Evolutionary conservation across 768 basidiomycete genomes (phyloP).

Genomic region (Serendipita indica): DNA sequence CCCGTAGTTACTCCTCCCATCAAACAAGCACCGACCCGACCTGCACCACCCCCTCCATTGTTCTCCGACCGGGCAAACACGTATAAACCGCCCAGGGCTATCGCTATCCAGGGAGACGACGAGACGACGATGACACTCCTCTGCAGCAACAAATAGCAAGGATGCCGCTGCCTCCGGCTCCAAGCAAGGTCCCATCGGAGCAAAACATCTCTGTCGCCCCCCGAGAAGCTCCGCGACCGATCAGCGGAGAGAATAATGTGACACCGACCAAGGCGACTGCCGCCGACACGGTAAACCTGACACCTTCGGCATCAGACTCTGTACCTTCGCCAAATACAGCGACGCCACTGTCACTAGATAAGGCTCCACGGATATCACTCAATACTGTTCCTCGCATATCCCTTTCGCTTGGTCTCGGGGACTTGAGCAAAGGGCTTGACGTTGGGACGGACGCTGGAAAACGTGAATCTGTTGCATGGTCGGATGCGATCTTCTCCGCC

Average conservation of each 20-base stretch:
- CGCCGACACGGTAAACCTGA: too few relatives aligned
- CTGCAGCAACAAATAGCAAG: too few relatives aligned
- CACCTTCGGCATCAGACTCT: too few relatives aligned
- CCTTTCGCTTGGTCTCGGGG: neutral
- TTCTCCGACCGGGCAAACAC: constrained; percentile 6
- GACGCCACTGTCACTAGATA: too few relatives aligned
- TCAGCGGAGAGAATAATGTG: too few relatives aligned
- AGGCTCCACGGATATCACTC: too few relatives aligned
- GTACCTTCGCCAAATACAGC: too few relatives aligned
- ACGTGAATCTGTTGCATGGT: neutral
- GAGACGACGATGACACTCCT: neutral
- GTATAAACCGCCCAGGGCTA: neutral
- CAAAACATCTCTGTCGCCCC: too few relatives aligned
- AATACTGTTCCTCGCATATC: neutral
- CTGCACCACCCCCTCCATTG: neutral
- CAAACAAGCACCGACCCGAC: neutral
- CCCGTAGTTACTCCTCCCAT: neutral
- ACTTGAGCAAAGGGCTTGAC: neutral
- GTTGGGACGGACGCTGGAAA: neutral
- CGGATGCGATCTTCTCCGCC: neutral
- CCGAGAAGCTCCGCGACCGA: too few relatives aligned
- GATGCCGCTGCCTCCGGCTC: too few relatives aligned
- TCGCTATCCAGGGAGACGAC: neutral
- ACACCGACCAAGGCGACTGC: neutral
- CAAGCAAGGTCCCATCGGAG: too few relatives aligned